These are phyloP conservation scores for Mucor irregularis DNA, from an alignment of 371 early-diverging fungal species.

Conservation along the genomic window DNA sequence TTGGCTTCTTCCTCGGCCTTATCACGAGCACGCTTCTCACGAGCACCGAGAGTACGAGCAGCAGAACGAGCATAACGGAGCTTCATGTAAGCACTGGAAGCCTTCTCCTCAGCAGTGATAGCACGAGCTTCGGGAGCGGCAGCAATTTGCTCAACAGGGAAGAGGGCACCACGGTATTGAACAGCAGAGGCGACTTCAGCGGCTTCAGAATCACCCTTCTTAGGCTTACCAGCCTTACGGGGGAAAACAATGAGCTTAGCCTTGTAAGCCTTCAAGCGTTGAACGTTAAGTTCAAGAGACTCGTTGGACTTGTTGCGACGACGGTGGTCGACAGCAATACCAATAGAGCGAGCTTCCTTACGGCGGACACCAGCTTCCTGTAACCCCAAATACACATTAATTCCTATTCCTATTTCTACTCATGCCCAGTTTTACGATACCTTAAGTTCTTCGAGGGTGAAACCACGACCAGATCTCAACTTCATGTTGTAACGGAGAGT, in stretches of 20 bases:
- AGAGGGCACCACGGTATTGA: conserved; percentile 72
- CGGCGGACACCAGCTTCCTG: conserved; percentile 92
- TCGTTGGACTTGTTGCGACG: conserved; percentile 98
- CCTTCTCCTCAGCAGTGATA: conserved; percentile 85
- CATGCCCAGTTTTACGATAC: conserved; percentile 38
- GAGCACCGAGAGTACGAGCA: conserved; percentile 80
- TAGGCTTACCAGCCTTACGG: conserved; percentile 84
- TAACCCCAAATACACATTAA: not conserved
- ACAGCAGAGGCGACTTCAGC: conserved; percentile 66
- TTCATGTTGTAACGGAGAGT: conserved; percentile 99
- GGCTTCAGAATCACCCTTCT: conserved; percentile 70
- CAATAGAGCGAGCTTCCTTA: conserved; percentile 95
- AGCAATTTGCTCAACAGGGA: conserved; percentile 74
- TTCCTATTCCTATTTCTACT: not conserved
- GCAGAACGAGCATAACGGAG: conserved; percentile 89
- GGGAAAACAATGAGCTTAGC: conserved; percentile 76
- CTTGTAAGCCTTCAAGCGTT: conserved; percentile 97
- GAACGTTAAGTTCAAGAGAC: conserved; percentile 92
- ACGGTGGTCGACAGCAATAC: conserved; percentile 98
- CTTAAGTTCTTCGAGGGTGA: conserved; percentile 98
- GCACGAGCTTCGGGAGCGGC: conserved; percentile 75
- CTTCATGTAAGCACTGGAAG: conserved; percentile 76
- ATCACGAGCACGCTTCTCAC: conserved; percentile 79
- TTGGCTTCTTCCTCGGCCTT: conserved; percentile 87
- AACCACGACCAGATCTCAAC: conserved; percentile 98